Percentiles rank a stretch among this genome's conserved stretches.
Evolutionary conservation across 345 rosid species (phyloP).

Genomic region (Murraya koenigii): DNA sequence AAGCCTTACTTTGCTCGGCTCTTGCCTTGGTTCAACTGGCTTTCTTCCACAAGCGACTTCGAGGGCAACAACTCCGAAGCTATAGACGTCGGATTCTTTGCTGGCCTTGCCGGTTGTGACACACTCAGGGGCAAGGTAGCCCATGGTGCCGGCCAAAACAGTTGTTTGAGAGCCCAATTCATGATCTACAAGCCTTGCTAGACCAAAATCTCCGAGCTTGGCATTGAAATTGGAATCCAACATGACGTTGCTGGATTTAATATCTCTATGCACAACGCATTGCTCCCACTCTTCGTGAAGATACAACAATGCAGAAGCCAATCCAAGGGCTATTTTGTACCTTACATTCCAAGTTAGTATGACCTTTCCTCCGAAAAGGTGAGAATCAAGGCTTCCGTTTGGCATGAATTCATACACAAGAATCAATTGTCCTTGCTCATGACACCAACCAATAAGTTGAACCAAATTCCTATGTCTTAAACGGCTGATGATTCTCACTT

Average conservation of each 20-base stretch:
- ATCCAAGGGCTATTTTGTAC: constrained; percentile 40
- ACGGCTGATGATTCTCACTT: constrained; percentile 53
- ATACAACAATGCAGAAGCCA: constrained; percentile 45
- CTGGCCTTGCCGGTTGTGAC: constrained; percentile 41
- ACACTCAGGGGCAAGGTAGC: constrained; percentile 41
- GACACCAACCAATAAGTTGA: constrained; percentile 59
- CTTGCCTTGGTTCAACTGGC: constrained; percentile 33
- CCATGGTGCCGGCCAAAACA: constrained; percentile 41
- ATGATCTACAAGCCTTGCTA: constrained; percentile 36
- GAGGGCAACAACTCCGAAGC: constrained; percentile 47
- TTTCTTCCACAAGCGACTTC: constrained; percentile 46
- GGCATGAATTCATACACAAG: constrained; percentile 59
- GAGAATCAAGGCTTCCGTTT: constrained; percentile 50
- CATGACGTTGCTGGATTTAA: constrained; percentile 51
- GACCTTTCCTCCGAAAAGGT: constrained; percentile 35
- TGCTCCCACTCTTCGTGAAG: constrained; percentile 63
- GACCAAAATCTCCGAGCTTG: constrained; percentile 54
- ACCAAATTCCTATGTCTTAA: constrained; percentile 52
- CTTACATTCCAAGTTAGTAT: constrained; percentile 33
- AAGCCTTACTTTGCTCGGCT: constrained; percentile 29
- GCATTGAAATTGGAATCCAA: constrained; percentile 49
- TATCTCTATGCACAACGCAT: constrained; percentile 51
- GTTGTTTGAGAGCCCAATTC: constrained; percentile 39
- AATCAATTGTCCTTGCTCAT: constrained; percentile 40
- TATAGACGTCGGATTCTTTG: constrained; percentile 51